Conservation (phyloP, 169 alveolate genomes). For the Eimeria maxima region DNA sequence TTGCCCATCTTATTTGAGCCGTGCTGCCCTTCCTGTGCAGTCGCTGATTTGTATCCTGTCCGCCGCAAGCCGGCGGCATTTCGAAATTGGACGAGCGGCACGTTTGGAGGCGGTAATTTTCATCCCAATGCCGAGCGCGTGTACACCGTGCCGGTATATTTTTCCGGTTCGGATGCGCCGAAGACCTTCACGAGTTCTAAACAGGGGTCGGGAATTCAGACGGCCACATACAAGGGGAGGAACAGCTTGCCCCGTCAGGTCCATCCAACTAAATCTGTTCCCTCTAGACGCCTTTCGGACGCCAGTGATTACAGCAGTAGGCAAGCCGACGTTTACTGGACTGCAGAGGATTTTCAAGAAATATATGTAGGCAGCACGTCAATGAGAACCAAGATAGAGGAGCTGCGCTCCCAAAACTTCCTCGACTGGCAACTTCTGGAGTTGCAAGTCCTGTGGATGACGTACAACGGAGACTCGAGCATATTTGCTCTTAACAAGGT, state of each 20-base stretch:
- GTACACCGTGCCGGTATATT: constrained; percentile 65
- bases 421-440: constrained; percentile 58
- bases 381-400: constrained; percentile 25
- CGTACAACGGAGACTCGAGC: constrained; percentile 79
- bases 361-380: constrained; percentile 55
- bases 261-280: not conserved
- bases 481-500: constrained; percentile 76
- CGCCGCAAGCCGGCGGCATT: constrained; percentile 40
- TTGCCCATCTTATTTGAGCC: not conserved
- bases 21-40: not conserved
- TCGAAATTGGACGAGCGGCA: constrained; percentile 35
- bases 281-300: not conserved
- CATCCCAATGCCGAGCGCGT: constrained; percentile 43
- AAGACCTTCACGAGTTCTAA: not conserved
- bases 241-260: not conserved
- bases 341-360: constrained; percentile 62
- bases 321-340: constrained; percentile 41
- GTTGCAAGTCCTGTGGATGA: constrained; percentile 64
- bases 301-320: not conserved
- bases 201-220: not conserved
- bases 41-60: constrained; percentile 42
- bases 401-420: constrained; percentile 29
- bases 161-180: constrained; percentile 35
- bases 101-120: constrained; percentile 40
- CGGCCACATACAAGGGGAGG: not conserved